phyloP scores from a whole-genome alignment of 1,284 basidiomycete genomes.

The Pseudozyma pruni region DNA sequence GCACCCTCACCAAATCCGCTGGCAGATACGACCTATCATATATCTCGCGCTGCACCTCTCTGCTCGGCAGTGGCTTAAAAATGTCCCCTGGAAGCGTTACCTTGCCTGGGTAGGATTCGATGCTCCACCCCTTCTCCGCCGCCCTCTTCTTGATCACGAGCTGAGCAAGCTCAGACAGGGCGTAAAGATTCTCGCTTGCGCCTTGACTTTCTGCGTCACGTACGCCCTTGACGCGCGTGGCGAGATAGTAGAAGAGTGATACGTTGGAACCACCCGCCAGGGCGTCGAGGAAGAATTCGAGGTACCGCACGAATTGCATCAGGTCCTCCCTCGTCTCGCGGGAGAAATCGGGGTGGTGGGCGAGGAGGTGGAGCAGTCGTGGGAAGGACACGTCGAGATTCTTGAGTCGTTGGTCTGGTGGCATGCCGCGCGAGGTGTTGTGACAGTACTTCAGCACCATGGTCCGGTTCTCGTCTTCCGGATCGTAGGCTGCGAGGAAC shows the following conservation, averaged over 20 bases:
- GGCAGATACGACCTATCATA: slow-evolving; percentile 43
- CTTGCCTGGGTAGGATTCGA: slow-evolving; percentile 83
- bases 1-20: slow-evolving; percentile 13
- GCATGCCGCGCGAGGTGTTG: slow-evolving; percentile 10
- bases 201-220: slow-evolving; percentile 73
- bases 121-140: slow-evolving; percentile 77
- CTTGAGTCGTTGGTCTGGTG: slow-evolving; percentile 35
- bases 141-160: slow-evolving; percentile 81
- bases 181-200: slow-evolving; percentile 78
- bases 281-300: slow-evolving; percentile 86
- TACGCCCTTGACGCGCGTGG: slow-evolving; percentile 85
- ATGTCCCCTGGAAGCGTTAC: slow-evolving; percentile 85
- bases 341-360: slow-evolving; percentile 92
- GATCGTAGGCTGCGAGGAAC: slow-evolving; percentile 90
- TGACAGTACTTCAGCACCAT: slow-evolving; percentile 51
- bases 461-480: slow-evolving; percentile 73
- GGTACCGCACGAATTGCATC: slow-evolving; percentile 71
- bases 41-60: slow-evolving; percentile 50
- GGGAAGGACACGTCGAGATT: slow-evolving; percentile 82
- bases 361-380: slow-evolving; percentile 84
- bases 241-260: slow-evolving; percentile 82
- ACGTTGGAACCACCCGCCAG: slow-evolving; percentile 82
- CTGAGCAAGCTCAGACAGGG: slow-evolving; percentile 88
- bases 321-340: slow-evolving; percentile 80
- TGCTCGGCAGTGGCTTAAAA: slow-evolving; percentile 70